Base-by-base conservation (phyloP, 805 yeast species). In the Saccharomycopsis schoenii region DNA sequence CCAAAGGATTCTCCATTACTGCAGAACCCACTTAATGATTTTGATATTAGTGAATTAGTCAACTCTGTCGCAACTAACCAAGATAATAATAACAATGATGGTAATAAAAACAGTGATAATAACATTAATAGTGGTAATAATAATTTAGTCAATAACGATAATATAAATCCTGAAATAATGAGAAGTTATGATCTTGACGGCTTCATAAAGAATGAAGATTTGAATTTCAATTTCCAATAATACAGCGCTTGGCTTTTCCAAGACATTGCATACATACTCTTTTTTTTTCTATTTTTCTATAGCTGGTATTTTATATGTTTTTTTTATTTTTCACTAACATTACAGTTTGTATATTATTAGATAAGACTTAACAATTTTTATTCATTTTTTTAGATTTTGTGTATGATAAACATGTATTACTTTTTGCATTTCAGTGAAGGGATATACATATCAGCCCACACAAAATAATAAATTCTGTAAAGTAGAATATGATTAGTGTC, bases 171-270 rank as follows among this genome's bases (percentile, higher is more conserved):
- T 11, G 52, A 47, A 17, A 19, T 14, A 15, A 29, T 25, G 37
- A 36, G 47, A 25, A 39, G 34, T 36, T 36, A 19, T 4, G 55
- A 52, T 24, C 52, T 58, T 41, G 52, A 41, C 29, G 15, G 17
- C 37, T 52, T 52, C 37, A 40, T 58, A 25, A 58, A 58, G 51
- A 37, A 34, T 25, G 60, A 58, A 36, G 39, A 58, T 36, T 57
- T 57, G 41, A 39, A 58, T 39, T 58, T 58, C 2, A 21, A 40
- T 24, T 59, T 59, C 34, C 24, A 54, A 14, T 59, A 40, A 34
- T 25, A 37, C 40, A 1, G 4, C 37, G 34, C 17, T 37, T 10
- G 17, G 8, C 8, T 36, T 34, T 25, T 5, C 19, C 21, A 8
- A 29, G n/a, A 34, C 14, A 11, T 41, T 21, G 19, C 41, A 15